phyloP scores from a whole-genome alignment of 306 rosid genomes.

The Carpinus viminea region DNA sequence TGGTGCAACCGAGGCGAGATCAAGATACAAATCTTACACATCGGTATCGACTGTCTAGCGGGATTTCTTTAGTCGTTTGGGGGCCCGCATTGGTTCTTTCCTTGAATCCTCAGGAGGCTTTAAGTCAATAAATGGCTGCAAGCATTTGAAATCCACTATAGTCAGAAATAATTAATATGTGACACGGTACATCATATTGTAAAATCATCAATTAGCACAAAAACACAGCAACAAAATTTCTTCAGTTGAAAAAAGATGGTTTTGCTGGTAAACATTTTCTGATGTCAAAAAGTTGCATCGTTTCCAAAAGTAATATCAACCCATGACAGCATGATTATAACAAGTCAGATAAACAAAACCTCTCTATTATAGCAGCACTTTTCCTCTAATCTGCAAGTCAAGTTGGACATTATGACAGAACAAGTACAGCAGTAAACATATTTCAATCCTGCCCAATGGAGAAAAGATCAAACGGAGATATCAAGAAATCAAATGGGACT shows the following conservation, averaged over 20 bases:
- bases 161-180: constrained; percentile 17
- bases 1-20: background rate
- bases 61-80: constrained; percentile 64
- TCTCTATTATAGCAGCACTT: background rate
- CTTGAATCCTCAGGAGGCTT: constrained; percentile 62
- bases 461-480: background rate
- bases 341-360: background rate
- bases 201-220: background rate
- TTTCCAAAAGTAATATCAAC: background rate
- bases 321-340: background rate
- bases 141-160: constrained; percentile 22
- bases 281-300: background rate
- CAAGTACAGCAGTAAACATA: background rate
- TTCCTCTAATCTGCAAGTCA: background rate
- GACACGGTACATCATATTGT: background rate
- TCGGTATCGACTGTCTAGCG: constrained; percentile 39
- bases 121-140: constrained; percentile 87
- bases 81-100: constrained; percentile 66
- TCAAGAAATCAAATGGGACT: background rate
- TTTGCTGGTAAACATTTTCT: background rate
- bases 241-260: background rate
- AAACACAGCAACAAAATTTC: background rate
- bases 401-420: background rate
- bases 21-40: constrained; percentile 5
- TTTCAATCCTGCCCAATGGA: background rate